Percentiles rank a stretch among this genome's conserved stretches.
These are phyloP conservation scores for Entoloma clypeatum DNA, from an alignment of 1,284 basidiomycete species.

Conservation along the genomic window DNA sequence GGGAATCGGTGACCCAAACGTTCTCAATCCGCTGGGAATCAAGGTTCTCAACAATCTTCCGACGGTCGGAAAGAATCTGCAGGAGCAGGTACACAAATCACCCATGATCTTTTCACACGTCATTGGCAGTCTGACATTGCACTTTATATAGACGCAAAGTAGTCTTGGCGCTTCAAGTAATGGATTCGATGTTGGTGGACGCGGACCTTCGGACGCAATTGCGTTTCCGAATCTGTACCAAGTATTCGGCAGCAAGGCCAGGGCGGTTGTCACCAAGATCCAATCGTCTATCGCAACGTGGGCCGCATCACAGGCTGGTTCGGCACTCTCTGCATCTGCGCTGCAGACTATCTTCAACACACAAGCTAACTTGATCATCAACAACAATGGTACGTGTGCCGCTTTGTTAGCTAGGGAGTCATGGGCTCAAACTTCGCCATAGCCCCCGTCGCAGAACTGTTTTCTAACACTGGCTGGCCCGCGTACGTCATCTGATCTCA, in stretches of 20 bases:
- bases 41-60: constrained; percentile 32
- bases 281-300: constrained; percentile 29
- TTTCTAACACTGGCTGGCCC: constrained; percentile 41
- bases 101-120: neutral
- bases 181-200: constrained; percentile 32
- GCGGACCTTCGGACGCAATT: constrained; percentile 39
- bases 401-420: no score
- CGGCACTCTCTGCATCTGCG: constrained; percentile 34
- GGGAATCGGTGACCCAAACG: constrained; percentile 38
- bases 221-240: constrained; percentile 44
- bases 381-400: constrained; percentile 39
- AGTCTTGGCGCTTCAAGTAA: constrained; percentile 31
- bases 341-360: constrained; percentile 38
- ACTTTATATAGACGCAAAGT: constrained; percentile 22
- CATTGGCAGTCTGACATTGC: neutral
- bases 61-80: constrained; percentile 44
- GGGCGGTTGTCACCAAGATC: constrained; percentile 30
- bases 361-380: constrained; percentile 41
- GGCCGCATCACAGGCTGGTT: constrained; percentile 37
- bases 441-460: constrained; percentile 48
- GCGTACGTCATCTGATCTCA: constrained; percentile 24
- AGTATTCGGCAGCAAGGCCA: constrained; percentile 33
- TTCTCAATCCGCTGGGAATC: constrained; percentile 36
- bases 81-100: constrained; percentile 38
- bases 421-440: no score